Percentiles rank a stretch among this genome's conserved stretches.
phyloP scores from a whole-genome alignment of 768 basidiomycete genomes.

The Boletus vinaceobasis region DNA sequence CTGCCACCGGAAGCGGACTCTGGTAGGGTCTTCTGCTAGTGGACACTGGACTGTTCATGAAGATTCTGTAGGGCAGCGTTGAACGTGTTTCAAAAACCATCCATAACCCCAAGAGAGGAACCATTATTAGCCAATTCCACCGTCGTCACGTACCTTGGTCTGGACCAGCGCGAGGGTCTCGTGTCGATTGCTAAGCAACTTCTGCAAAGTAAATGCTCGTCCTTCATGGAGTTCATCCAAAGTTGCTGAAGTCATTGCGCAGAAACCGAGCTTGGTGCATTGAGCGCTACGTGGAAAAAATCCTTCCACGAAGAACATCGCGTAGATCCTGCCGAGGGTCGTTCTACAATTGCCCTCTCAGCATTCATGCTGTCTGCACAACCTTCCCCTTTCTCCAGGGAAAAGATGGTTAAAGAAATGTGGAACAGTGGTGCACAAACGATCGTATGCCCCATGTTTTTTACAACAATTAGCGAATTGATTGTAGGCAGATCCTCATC shows the following conservation, averaged over 20 bases:
- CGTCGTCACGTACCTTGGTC: constrained; percentile 61
- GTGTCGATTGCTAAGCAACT: constrained; percentile 64
- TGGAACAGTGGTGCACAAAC: constrained; percentile 89
- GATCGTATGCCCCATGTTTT: constrained; percentile 45
- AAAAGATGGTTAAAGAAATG: constrained; percentile 72
- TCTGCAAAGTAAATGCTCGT: constrained; percentile 43
- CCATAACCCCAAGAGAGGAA: constrained; percentile 26
- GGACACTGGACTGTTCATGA: constrained; percentile 8
- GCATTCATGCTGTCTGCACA: constrained; percentile 84
- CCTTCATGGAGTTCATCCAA: background rate
- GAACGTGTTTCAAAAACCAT: constrained; percentile 55
- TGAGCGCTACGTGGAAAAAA: constrained; percentile 55
- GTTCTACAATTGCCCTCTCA: constrained; percentile 66
- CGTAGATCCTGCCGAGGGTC: constrained; percentile 40
- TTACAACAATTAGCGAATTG: constrained; percentile 1
- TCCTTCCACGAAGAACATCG: constrained; percentile 48
- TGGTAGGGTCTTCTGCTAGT: constrained; percentile 50
- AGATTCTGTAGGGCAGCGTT: constrained; percentile 54
- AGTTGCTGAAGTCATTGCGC: constrained; percentile 8
- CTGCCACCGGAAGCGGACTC: constrained; percentile 76
- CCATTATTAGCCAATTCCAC: constrained; percentile 45
- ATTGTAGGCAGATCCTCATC: constrained; percentile 63
- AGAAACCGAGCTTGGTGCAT: constrained; percentile 48
- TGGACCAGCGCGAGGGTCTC: constrained; percentile 77
- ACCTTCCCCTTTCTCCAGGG: constrained; percentile 55